Evolutionary conservation across 2,329 filamentous ascomycete species (phyloP).

Genomic region (Hypoxylon sp.): DNA sequence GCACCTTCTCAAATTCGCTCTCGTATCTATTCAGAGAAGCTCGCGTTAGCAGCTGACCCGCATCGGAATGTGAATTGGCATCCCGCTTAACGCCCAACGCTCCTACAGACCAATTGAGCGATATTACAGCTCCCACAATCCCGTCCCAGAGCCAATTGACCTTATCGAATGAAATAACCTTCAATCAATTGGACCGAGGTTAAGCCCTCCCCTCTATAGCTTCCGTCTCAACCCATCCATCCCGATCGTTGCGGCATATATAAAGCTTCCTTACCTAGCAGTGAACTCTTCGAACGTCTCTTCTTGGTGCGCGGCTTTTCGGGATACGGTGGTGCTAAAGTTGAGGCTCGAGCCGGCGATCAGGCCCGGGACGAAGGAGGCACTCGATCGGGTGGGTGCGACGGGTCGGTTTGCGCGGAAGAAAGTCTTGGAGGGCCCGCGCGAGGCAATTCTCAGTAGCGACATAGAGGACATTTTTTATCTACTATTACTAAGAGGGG

Average conservation of each 20-base stretch:
- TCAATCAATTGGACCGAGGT: constrained; percentile 12
- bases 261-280: constrained; percentile 79
- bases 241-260: constrained; percentile 1
- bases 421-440: constrained; percentile 74
- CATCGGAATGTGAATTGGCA: constrained; percentile 52
- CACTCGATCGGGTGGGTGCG: constrained; percentile 68
- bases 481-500: constrained; percentile 13
- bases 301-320: constrained; percentile 78
- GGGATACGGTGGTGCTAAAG: constrained; percentile 75
- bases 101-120: constrained; percentile 26
- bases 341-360: constrained; percentile 65
- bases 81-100: background rate
- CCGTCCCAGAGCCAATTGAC: constrained; percentile 25
- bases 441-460: constrained; percentile 79
- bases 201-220: constrained; percentile 18
- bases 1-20: constrained; percentile 97
- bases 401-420: constrained; percentile 75
- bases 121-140: constrained; percentile 13
- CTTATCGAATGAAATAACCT: constrained; percentile 5
- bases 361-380: constrained; percentile 64
- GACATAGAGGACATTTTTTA: constrained; percentile 73
- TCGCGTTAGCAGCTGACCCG: constrained; percentile 54
- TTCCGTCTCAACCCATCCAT: background rate
- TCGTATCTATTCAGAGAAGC: constrained; percentile 80
- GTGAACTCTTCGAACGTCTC: constrained; percentile 99